Evolutionary conservation across 495 filamentous ascomycete genomes (phyloP).

Genomic region (Parathielavia appendiculata): DNA sequence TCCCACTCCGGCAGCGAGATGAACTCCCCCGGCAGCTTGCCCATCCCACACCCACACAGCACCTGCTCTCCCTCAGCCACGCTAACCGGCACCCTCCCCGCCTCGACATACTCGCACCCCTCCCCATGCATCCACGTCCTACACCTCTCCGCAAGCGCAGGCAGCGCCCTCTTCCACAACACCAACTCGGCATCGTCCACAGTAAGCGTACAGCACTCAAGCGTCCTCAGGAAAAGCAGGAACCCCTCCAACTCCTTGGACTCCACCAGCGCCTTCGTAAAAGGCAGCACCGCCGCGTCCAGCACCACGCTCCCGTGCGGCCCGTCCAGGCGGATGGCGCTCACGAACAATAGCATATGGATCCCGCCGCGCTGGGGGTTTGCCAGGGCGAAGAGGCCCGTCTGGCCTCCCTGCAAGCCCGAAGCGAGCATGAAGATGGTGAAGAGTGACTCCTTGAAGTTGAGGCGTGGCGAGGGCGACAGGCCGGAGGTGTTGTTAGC

Average conservation of each 20-base stretch:
- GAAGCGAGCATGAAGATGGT: constrained; percentile 42
- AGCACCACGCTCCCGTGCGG: constrained; percentile 41
- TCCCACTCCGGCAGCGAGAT: constrained; percentile 33
- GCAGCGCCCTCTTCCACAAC: constrained; percentile 48
- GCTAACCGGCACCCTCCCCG: constrained; percentile 27
- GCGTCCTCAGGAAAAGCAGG: constrained; percentile 24
- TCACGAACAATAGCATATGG: constrained; percentile 41
- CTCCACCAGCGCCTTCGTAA: constrained; percentile 29
- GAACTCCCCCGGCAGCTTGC: constrained; percentile 30
- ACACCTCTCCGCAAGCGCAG: constrained; percentile 51
- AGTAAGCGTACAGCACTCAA: constrained; percentile 28
- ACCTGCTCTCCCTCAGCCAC: constrained; percentile 24
- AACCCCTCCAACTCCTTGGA: constrained; percentile 29
- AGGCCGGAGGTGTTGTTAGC: background rate
- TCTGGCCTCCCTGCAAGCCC: constrained; percentile 36
- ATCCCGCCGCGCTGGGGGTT: constrained; percentile 26
- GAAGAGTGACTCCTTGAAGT: constrained; percentile 48
- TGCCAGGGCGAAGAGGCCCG: constrained; percentile 36
- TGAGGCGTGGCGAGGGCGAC: constrained; percentile 26
- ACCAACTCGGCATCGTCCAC: constrained; percentile 41
- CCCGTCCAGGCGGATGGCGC: constrained; percentile 38
- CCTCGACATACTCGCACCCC: constrained; percentile 45
- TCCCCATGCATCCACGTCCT: constrained; percentile 46
- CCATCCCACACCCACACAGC: constrained; percentile 37
- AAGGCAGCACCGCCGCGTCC: constrained; percentile 46